phyloP scores from a whole-genome alignment of 2,329 filamentous ascomycete species.

The Eutypella sp. region DNA sequence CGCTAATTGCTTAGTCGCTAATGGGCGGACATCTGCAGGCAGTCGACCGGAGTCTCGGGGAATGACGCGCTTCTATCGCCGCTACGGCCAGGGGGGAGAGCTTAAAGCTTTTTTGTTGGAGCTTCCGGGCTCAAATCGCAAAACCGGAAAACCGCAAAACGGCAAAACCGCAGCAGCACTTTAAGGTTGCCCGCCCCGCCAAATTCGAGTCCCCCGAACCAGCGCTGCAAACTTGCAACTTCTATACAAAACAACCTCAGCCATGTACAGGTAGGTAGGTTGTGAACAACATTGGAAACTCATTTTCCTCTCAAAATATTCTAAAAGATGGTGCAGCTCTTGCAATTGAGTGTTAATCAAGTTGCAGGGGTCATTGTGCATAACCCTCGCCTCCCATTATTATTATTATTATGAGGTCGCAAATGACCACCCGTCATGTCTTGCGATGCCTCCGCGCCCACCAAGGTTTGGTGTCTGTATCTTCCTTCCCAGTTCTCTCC shows the following conservation, averaged over 20 bases:
- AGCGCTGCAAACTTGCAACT: too few species aligned
- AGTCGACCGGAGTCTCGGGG: not conserved
- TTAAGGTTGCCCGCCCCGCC: not conserved
- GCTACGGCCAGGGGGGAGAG: slow-evolving; percentile 7
- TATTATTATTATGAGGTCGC: slow-evolving; percentile 33
- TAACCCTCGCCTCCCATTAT: slow-evolving; percentile 22
- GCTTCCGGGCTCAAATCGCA: slow-evolving; percentile 6
- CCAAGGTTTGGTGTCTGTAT: slow-evolving; percentile 14
- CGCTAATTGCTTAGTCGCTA: too few species aligned
- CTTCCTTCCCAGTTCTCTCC: slow-evolving; percentile 8
- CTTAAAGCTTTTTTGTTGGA: slow-evolving; percentile 9
- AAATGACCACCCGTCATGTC: slow-evolving; percentile 31
- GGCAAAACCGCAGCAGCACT: not conserved
- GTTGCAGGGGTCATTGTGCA: slow-evolving; percentile 19
- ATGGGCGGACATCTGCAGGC: not conserved
- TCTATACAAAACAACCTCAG: slow-evolving; percentile 13
- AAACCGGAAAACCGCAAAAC: not conserved
- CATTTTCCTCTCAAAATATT: not conserved
- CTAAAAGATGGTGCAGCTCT: not conserved
- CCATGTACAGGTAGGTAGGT: slow-evolving; percentile 25
- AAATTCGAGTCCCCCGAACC: slow-evolving; percentile 2
- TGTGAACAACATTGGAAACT: too few species aligned
- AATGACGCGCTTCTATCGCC: too few species aligned
- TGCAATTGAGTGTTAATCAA: slow-evolving; percentile 15
- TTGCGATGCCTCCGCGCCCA: slow-evolving; percentile 32